phyloP scores from a whole-genome alignment of 495 filamentous ascomycete species.

The Xylaria cubensis region DNA sequence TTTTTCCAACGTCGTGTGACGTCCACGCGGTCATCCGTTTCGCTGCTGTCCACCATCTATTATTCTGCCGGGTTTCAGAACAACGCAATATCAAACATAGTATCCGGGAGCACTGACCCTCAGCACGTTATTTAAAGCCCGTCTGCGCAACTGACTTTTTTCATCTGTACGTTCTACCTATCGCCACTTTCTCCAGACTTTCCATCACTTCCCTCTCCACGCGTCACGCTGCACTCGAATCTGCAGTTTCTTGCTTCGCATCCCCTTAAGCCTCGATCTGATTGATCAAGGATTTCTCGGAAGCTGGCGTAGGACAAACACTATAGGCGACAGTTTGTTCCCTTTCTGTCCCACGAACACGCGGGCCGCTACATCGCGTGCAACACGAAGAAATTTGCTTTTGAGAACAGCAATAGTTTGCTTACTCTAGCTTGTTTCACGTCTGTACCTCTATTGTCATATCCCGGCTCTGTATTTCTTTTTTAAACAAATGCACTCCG shows the following conservation, averaged over 20 bases:
- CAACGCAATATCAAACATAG: background rate
- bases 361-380: background rate
- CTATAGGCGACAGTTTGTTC: background rate
- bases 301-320: background rate
- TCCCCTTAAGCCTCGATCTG: background rate
- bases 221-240: background rate
- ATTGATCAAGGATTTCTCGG: background rate
- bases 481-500: background rate
- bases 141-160: constrained; percentile 1
- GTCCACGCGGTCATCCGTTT: background rate
- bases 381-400: background rate
- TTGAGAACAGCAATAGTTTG: background rate
- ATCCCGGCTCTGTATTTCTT: background rate
- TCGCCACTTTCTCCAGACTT: background rate
- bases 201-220: background rate
- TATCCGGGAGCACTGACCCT: background rate
- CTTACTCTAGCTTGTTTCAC: background rate
- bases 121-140: background rate
- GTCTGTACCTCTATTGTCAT: background rate
- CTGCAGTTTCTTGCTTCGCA: background rate
- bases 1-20: background rate
- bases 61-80: background rate
- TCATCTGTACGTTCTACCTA: constrained; percentile 2
- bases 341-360: background rate
- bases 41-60: background rate